Evolutionary conservation across 805 yeast species (phyloP).

Genomic region (Lipomyces yamadae): DNA sequence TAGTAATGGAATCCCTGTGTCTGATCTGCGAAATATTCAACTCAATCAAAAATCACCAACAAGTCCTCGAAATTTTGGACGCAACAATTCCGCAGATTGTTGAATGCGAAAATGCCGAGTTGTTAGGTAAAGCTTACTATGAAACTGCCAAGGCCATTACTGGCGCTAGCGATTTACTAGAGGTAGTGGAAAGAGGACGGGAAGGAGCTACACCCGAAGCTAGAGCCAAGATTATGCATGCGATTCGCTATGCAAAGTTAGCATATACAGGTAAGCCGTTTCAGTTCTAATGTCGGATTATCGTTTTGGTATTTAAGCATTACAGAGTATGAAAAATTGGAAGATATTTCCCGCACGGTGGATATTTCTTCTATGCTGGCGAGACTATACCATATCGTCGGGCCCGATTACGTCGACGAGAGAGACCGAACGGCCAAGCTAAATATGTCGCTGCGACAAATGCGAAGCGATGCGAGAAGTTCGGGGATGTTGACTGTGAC

Average conservation of each 20-base stretch:
- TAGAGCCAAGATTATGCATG: slow-evolving; percentile 11
- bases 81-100: slow-evolving; percentile 54
- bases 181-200: not conserved
- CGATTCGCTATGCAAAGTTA: slow-evolving; percentile 25
- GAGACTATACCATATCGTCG: slow-evolving; percentile 12
- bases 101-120: slow-evolving; percentile 49
- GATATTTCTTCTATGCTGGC: slow-evolving; percentile 12
- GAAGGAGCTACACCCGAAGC: not conserved
- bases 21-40: slow-evolving; percentile 54
- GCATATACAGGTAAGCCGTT: slow-evolving; percentile 17
- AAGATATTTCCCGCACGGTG: slow-evolving; percentile 17
- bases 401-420: slow-evolving; percentile 11
- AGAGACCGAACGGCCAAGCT: slow-evolving; percentile 9
- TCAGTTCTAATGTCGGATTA: not conserved
- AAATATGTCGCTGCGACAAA: slow-evolving; percentile 7
- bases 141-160: slow-evolving; percentile 44
- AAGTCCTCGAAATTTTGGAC: slow-evolving; percentile 52
- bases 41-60: slow-evolving; percentile 50
- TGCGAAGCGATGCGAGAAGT: not conserved
- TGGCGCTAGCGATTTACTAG: slow-evolving; percentile 22
- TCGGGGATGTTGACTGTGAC: not conserved
- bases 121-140: slow-evolving; percentile 50
- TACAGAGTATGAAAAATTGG: slow-evolving; percentile 15
- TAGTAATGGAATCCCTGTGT: slow-evolving; percentile 55
- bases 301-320: not conserved